These are phyloP conservation scores for Metarhizium guizhouense DNA, from an alignment of 2,329 filamentous ascomycete genomes.

Conservation along the genomic window DNA sequence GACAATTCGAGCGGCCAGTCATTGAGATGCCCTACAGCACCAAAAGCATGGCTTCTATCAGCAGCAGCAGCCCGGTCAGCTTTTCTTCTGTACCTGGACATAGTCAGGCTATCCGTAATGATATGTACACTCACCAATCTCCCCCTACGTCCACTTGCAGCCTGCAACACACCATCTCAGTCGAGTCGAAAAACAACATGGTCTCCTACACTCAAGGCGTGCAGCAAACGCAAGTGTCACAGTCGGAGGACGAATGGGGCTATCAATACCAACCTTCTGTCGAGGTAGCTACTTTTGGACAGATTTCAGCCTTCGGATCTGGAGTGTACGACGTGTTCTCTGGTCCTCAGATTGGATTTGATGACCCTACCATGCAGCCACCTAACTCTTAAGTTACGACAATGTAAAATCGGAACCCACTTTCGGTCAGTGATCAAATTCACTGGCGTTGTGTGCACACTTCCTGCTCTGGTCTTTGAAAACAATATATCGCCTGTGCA, in stretches of 20 bases:
- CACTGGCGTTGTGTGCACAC: not conserved
- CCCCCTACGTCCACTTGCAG: slow-evolving; percentile 38
- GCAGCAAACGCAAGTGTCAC: slow-evolving; percentile 30
- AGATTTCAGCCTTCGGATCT: slow-evolving; percentile 39
- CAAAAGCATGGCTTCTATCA: slow-evolving; percentile 39
- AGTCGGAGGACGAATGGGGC: slow-evolving; percentile 41
- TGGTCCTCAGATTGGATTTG: slow-evolving; percentile 45
- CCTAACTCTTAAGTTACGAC: slow-evolving; percentile 49
- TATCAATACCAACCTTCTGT: slow-evolving; percentile 49
- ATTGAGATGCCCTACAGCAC: slow-evolving; percentile 44
- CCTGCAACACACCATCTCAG: slow-evolving; percentile 37
- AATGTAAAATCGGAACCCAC: slow-evolving; percentile 20
- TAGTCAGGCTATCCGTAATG: slow-evolving; percentile 43
- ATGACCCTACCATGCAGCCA: slow-evolving; percentile 49
- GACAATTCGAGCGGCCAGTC: slow-evolving; percentile 34
- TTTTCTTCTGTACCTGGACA: slow-evolving; percentile 48
- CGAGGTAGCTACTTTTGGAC: slow-evolving; percentile 46
- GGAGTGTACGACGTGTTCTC: slow-evolving; percentile 44
- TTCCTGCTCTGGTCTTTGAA: not conserved
- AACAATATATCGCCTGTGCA: slow-evolving; percentile 1
- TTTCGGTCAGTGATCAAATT: not conserved
- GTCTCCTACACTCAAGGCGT: slow-evolving; percentile 34
- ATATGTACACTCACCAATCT: slow-evolving; percentile 49
- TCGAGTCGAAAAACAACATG: slow-evolving; percentile 34
- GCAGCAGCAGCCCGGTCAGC: slow-evolving; percentile 48